Conservation (phyloP, 2,329 filamentous ascomycete species). For the Hypoxylon sp. region DNA sequence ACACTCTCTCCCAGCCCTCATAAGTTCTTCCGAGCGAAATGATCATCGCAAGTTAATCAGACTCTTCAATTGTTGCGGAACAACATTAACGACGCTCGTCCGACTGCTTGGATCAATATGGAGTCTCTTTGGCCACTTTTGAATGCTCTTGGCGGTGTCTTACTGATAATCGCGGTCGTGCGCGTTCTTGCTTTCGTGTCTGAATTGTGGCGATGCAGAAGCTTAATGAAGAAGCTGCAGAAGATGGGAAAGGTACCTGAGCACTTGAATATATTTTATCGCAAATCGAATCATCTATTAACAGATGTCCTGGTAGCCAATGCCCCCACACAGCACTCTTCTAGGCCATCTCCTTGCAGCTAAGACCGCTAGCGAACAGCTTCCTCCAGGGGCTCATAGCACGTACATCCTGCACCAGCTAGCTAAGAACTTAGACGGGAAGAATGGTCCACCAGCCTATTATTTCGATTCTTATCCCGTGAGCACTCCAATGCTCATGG, state of each 20-base stretch:
- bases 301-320: conserved; percentile 45
- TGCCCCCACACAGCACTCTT: conserved; percentile 48
- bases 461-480: conserved; percentile 53
- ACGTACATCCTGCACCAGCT: conserved; percentile 46
- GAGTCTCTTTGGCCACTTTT: conserved; percentile 32
- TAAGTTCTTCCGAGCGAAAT: not conserved
- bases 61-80: not conserved
- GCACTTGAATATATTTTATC: not conserved
- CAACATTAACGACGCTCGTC: not conserved
- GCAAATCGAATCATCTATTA: not conserved
- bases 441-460: conserved; percentile 45
- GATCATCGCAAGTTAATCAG: not conserved
- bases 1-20: not conserved
- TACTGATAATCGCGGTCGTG: conserved; percentile 33
- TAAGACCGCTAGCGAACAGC: conserved; percentile 48
- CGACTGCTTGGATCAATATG: conserved; percentile 28
- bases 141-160: conserved; percentile 44
- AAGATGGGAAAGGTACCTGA: conserved; percentile 48
- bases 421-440: conserved; percentile 40
- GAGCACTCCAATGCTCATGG: conserved; percentile 46
- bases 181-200: conserved; percentile 40
- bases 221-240: conserved; percentile 39
- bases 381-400: conserved; percentile 48
- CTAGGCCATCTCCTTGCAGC: conserved; percentile 52
- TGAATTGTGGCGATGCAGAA: conserved; percentile 42